Evolutionary conservation across 371 early-diverging fungal species (phyloP).

Genomic region (Actinomucor elegans): DNA sequence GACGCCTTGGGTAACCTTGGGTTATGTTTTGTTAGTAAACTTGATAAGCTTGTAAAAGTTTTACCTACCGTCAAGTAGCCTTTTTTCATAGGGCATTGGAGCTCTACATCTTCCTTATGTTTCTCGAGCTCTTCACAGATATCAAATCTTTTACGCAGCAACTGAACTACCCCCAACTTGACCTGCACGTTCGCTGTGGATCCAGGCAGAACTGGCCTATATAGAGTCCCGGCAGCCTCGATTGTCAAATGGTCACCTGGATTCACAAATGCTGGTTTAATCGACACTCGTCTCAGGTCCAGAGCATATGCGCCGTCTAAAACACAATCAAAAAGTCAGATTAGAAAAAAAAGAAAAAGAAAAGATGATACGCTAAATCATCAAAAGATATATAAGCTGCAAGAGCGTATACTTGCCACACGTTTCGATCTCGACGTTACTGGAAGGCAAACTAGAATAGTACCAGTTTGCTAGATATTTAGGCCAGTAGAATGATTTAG

Average conservation of each 20-base stretch:
- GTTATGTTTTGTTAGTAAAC: background rate
- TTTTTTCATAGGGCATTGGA: constrained; percentile 22
- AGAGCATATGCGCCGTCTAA: background rate
- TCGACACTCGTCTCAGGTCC: background rate
- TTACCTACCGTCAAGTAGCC: constrained; percentile 8
- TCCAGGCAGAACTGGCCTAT: background rate
- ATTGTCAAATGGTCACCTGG: constrained; percentile 17
- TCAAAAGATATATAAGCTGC: no score
- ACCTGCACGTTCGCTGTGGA: constrained; percentile 10
- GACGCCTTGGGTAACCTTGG: constrained; percentile 19
- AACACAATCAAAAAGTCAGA: no score
- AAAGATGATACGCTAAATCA: no score
- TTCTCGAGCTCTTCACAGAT: constrained; percentile 15
- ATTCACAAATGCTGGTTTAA: constrained; percentile 10
- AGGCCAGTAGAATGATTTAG: no score
- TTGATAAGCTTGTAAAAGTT: background rate
- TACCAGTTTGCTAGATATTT: no score
- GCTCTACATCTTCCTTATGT: constrained; percentile 12
- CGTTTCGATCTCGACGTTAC: no score
- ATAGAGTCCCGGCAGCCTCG: constrained; percentile 8
- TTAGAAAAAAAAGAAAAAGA: no score
- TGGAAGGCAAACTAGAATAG: no score
- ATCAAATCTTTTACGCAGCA: constrained; percentile 17
- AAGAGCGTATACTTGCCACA: no score
- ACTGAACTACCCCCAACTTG: constrained; percentile 15